Base-by-base conservation (phyloP, 331 rosid genomes). In the Acacia concinna region DNA sequence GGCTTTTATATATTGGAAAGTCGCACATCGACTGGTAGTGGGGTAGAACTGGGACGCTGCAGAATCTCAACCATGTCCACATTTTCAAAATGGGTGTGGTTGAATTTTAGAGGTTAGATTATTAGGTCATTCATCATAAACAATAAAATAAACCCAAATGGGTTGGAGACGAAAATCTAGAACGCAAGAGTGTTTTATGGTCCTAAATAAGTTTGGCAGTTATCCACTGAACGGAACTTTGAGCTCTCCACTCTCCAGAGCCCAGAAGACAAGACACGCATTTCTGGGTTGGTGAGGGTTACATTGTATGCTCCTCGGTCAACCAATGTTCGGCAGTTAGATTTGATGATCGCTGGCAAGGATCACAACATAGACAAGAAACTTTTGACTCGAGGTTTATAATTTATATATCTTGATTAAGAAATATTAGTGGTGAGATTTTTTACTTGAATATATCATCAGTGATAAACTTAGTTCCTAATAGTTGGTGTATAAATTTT, bases 171-270 rank as follows among this genome's bases (percentile, higher is more conserved):
- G 18, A 20, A 35, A 11, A 6, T 63, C 75, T 21, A 74, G 74
- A 80, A 54, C 6, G 43, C 69, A 32, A 6, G 71, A 20, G 71
- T 32, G 46, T 18, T 30, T 34, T 20, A 20, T 66, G 17, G 71
- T 66, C 71, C 4, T n/a, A 17, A n/a, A n/a, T n/a, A n/a, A 18
- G 64, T 81, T 81, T 8, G 84, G 84, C 66, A 68, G 49, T 56
- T 30, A 34, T 68, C 80, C 84, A 81, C 38, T 75, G 35, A 59
- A 18, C 5, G 35, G 47, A 40, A n/a, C 8, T 9, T 23, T 4
- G 27, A 40, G 64, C 65, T n/a, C n/a, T n/a, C n/a, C n/a, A n/a
- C n/a, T n/a, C 80, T 21, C 35, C 17, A 31, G 18, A 54, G 21
- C 8, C 62, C 62, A 54, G 62, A 54, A 54, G 62, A 54, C 30